phyloP scores from a whole-genome alignment of 306 rosid species.

The Begonia peltatifolia region DNA sequence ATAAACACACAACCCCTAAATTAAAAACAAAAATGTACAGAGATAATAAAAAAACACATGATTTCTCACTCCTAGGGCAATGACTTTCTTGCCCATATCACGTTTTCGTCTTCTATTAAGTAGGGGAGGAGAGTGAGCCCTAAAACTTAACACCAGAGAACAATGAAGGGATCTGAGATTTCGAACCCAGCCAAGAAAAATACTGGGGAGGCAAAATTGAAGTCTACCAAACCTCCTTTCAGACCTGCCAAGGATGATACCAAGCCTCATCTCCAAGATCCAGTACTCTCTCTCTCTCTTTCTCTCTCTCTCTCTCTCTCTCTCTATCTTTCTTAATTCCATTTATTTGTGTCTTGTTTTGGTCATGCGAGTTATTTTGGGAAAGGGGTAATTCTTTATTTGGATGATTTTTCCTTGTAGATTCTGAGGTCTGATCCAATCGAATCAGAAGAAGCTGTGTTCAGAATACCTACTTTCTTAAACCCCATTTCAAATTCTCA shows the following conservation, averaged over 20 bases:
- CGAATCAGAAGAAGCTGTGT: constrained; percentile 80
- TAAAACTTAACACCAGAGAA: too few species aligned
- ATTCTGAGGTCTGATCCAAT: constrained; percentile 77
- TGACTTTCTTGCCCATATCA: too few species aligned
- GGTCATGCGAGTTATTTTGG: background rate
- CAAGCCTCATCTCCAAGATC: constrained; percentile 83
- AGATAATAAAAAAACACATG: too few species aligned
- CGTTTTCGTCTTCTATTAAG: too few species aligned
- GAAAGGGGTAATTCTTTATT: background rate
- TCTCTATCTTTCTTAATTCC: too few species aligned
- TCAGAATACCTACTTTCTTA: constrained; percentile 54
- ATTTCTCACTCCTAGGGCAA: too few species aligned
- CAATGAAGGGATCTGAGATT: constrained; percentile 29
- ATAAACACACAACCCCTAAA: too few species aligned
- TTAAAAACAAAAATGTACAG: too few species aligned
- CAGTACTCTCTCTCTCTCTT: constrained; percentile 22
- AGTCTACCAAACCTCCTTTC: constrained; percentile 42
- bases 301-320: background rate
- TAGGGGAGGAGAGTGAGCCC: too few species aligned
- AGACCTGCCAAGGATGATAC: constrained; percentile 77
- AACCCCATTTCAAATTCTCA: background rate
- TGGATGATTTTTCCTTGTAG: constrained; percentile 20
- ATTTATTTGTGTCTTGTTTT: too few species aligned
- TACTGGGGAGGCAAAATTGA: constrained; percentile 5
- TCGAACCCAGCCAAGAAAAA: constrained; percentile 19